These are phyloP conservation scores for Pythium insidiosum DNA, from an alignment of 352 stramenopile species.

Conservation along the genomic window DNA sequence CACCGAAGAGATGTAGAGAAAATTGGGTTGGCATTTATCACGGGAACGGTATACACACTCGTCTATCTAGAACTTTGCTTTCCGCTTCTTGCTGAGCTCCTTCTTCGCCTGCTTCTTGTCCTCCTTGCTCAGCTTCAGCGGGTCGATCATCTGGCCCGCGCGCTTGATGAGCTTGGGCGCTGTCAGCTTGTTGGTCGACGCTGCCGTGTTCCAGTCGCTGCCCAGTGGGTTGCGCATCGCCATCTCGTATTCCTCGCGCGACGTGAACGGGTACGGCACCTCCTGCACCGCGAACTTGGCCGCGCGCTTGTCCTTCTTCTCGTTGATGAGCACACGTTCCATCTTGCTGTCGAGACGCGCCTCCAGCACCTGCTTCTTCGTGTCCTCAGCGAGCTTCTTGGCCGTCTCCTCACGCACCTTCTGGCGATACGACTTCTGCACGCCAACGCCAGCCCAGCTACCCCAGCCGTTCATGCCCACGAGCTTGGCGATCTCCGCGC, in stretches of 20 bases:
- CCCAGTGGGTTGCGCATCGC: conserved; percentile 93
- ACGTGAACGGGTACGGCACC: conserved; percentile 97
- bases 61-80: conserved; percentile 14
- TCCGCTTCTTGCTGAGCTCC: conserved; percentile 68
- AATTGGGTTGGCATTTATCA: too few relatives aligned
- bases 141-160: conserved; percentile 91
- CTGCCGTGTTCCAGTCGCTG: conserved; percentile 92
- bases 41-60: too few relatives aligned
- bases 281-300: conserved; percentile 79
- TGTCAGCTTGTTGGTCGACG: conserved; percentile 88
- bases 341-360: conserved; percentile 69
- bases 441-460: conserved; percentile 81
- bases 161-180: conserved; percentile 91
- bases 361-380: conserved; percentile 63
- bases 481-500: conserved; percentile 68
- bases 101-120: conserved; percentile 81
- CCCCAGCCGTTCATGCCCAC: conserved; percentile 88
- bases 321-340: conserved; percentile 70
- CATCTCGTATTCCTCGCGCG: conserved; percentile 95
- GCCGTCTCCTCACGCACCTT: conserved; percentile 75
- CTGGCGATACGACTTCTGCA: conserved; percentile 77
- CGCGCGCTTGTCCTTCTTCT: conserved; percentile 87
- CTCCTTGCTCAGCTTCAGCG: conserved; percentile 84
- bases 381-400: conserved; percentile 49
- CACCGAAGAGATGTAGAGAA: too few relatives aligned